These are phyloP conservation scores for Protomyces inouyei DNA, from an alignment of 1,139 yeast genomes.

Conservation along the genomic window DNA sequence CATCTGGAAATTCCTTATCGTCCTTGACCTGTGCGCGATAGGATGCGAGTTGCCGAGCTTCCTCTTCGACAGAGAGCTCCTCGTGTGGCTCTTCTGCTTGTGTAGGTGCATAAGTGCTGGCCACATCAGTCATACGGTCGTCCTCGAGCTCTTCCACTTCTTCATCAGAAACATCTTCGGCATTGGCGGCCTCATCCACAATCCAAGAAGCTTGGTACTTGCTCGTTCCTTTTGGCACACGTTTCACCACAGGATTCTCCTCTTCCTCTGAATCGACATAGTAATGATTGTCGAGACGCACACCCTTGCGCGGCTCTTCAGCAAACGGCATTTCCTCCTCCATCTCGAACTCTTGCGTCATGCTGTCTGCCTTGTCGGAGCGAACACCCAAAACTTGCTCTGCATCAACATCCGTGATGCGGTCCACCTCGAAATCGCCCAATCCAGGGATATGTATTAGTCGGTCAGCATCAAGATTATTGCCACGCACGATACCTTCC, in stretches of 20 bases:
- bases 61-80: conserved; percentile 78
- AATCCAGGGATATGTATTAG: conserved; percentile 79
- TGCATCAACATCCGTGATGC: conserved; percentile 47
- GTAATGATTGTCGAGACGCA: conserved; percentile 66
- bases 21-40: conserved; percentile 64
- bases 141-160: conserved; percentile 36
- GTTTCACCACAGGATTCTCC: conserved; percentile 40
- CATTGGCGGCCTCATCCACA: conserved; percentile 51
- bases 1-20: conserved; percentile 93
- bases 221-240: conserved; percentile 81
- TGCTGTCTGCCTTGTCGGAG: conserved; percentile 55
- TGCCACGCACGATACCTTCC: conserved; percentile 82
- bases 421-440: conserved; percentile 80
- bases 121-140: conserved; percentile 36
- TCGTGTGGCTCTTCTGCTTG: conserved; percentile 61
- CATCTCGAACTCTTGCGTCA: conserved; percentile 46
- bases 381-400: conserved; percentile 42
- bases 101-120: conserved; percentile 41
- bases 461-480: conserved; percentile 71
- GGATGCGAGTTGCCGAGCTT: conserved; percentile 64
- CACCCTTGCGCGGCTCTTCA: conserved; percentile 45
- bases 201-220: conserved; percentile 94
- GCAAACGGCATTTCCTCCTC: conserved; percentile 50
- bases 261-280: conserved; percentile 49
- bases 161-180: conserved; percentile 41